phyloP scores from a whole-genome alignment of 257 asterid species.

The Solanum boliviense region DNA sequence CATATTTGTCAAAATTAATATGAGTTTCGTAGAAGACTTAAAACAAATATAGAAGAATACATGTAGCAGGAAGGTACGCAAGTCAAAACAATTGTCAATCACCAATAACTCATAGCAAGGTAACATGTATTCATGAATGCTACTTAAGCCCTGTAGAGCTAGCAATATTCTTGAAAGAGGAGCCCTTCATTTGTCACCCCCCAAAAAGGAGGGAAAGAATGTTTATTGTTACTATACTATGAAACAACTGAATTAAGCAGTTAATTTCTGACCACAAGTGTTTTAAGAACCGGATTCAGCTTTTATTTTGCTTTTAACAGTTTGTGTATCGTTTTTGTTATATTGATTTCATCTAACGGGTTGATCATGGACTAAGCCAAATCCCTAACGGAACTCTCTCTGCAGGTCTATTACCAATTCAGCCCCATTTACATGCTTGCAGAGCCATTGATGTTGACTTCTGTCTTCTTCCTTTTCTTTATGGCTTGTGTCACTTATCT shows the following conservation, averaged over 20 bases:
- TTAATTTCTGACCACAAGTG: neutral
- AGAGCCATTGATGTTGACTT: conserved; percentile 80
- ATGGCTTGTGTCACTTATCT: conserved; percentile 61
- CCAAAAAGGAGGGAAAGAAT: neutral
- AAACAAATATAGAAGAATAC: neutral
- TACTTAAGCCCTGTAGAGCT: neutral
- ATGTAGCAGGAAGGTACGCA: neutral
- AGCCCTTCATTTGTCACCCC: neutral
- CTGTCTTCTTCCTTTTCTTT: conserved; percentile 74
- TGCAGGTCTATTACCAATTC: conserved; percentile 95
- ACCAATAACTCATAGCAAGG: neutral
- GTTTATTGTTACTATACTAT: neutral
- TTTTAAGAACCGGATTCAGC: neutral
- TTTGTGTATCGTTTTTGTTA: neutral
- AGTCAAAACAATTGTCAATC: neutral
- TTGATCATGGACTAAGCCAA: neutral
- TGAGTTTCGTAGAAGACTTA: neutral
- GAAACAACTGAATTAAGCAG: neutral
- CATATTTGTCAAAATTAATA: neutral
- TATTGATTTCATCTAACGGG: neutral
- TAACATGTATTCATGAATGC: neutral
- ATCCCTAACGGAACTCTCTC: neutral
- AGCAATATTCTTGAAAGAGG: neutral
- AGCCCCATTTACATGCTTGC: conserved; percentile 85
- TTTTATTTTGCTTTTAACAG: neutral